Base-by-base conservation (phyloP, 2,329 filamentous ascomycete species). In the Colletotrichum australisinense region DNA sequence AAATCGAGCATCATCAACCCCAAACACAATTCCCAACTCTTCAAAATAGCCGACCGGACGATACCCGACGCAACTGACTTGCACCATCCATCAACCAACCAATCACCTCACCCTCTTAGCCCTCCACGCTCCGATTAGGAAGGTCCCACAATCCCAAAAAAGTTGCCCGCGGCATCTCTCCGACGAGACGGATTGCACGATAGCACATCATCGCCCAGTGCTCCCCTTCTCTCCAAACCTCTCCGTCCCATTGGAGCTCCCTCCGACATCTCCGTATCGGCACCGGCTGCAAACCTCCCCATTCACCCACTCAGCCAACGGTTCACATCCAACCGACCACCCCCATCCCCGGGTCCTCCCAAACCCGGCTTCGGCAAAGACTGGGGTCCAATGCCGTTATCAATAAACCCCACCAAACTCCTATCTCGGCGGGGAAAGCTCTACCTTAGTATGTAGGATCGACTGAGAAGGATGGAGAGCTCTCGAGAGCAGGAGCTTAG, bases 201-300 rank as follows among this genome's bases (percentile, higher is more conserved):
- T 35, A 19, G 22, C 62, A 32, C 59, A 49, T n/a, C 38, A 12
- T 14, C n/a, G 19, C n/a, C 14, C 5, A 30, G 12, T 3, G 22
- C 16, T 3, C 52, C 14, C 24, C 35, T 19, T 38, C 24, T 9
- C 49, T 24, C 5, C 16, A 28, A 62, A 19, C 12, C 24, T 16
- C 12, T 19, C 52, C 24, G 52, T 24, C 19, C 22, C 4, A 49
- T 24, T 55, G 22, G 19, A 26, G 24, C 6, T 32, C 58, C n/a
- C 19, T 49, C 24, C 59, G 66, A 35, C 53, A 69, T 69, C 67
- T 62, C 70, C 67, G 67, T 52, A 70, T 73, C 67, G 70, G 70
- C 70, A 73, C 70, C 70, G 67, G 60, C 32, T 46, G 35, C 16
- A 24, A 32, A 3, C 28, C 22, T 2, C 19, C 24, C 2, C 26